Conservation (phyloP, 352 stramenopile genomes). For the Phytophthora boehmeriae region DNA sequence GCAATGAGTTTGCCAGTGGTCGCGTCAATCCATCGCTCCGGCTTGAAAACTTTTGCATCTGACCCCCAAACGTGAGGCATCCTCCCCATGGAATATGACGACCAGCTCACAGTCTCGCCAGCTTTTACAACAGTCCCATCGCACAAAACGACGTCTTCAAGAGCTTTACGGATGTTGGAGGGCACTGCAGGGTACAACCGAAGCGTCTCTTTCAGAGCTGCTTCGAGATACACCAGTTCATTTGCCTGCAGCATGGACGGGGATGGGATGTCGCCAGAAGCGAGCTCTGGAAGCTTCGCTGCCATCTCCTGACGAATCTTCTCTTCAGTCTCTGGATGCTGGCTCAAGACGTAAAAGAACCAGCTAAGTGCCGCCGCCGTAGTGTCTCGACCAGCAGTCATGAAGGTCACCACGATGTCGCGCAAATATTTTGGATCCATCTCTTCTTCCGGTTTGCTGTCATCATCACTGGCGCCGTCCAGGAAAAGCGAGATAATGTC, state of each 20-base stretch:
- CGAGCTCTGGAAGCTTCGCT: constrained; percentile 21
- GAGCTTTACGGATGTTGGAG: constrained; percentile 36
- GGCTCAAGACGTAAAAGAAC: constrained; percentile 66
- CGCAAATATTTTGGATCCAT: constrained; percentile 49
- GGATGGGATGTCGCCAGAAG: constrained; percentile 7
- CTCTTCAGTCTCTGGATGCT: constrained; percentile 45
- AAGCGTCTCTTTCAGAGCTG: constrained; percentile 43
- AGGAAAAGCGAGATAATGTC: constrained; percentile 60
- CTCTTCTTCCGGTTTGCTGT: constrained; percentile 10
- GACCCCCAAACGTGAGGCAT: constrained; percentile 42
- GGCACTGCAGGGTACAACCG: constrained; percentile 33
- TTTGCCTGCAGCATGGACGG: constrained; percentile 27
- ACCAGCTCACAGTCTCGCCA: constrained; percentile 35
- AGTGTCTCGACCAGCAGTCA: constrained; percentile 78
- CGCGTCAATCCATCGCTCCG: constrained; percentile 46
- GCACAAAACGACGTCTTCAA: constrained; percentile 43
- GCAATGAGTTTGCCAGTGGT: constrained; percentile 27
- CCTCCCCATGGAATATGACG: constrained; percentile 47
- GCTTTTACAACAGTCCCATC: constrained; percentile 44
- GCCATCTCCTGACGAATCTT: constrained; percentile 48
- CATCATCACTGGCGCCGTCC: constrained; percentile 25
- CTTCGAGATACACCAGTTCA: constrained; percentile 48
- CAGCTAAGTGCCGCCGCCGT: constrained; percentile 64
- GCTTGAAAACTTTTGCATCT: constrained; percentile 49
- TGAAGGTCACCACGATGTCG: constrained; percentile 75